Percentiles rank a stretch among this genome's conserved stretches.
Evolutionary conservation across 2,329 filamentous ascomycete species (phyloP).

Genomic region (Didymella glomerata): DNA sequence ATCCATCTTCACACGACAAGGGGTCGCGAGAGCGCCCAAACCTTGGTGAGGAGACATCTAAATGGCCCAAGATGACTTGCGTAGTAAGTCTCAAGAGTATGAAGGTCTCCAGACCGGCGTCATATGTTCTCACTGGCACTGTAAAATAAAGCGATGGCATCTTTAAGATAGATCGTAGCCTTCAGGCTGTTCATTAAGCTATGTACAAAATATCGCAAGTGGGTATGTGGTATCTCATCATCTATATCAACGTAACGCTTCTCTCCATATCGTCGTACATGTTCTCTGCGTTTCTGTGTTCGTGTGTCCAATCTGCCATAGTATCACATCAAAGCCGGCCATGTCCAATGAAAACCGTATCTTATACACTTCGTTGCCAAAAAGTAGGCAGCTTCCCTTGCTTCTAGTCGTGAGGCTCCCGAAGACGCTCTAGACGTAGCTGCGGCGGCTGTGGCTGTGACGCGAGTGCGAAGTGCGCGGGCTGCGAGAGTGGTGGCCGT

Average conservation of each 20-base stretch:
- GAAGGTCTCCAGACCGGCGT: too few relatives aligned
- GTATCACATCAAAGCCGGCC: constrained; percentile 14
- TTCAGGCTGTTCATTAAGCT: constrained; percentile 7
- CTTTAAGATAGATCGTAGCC: neutral
- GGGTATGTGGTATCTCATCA: constrained; percentile 16
- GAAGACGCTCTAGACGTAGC: constrained; percentile 41
- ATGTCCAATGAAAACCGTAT: constrained; percentile 33
- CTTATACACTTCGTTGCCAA: constrained; percentile 5
- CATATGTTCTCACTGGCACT: too few relatives aligned
- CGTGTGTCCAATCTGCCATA: constrained; percentile 8
- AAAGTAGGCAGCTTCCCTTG: neutral
- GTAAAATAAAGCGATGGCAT: too few relatives aligned
- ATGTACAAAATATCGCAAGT: constrained; percentile 9
- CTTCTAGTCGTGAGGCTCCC: too few relatives aligned
- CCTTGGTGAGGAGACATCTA: too few relatives aligned
- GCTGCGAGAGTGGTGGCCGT: constrained; percentile 52
- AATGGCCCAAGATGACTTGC: too few relatives aligned
- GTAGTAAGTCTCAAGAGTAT: too few relatives aligned
- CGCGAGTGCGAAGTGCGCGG: constrained; percentile 49
- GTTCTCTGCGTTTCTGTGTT: neutral
- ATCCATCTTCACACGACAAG: too few relatives aligned
- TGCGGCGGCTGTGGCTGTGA: constrained; percentile 48
- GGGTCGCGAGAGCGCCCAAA: too few relatives aligned
- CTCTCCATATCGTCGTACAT: neutral
- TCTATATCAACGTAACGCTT: constrained; percentile 6